phyloP scores from a whole-genome alignment of 345 rosid species.

The Eucalyptus regnans region DNA sequence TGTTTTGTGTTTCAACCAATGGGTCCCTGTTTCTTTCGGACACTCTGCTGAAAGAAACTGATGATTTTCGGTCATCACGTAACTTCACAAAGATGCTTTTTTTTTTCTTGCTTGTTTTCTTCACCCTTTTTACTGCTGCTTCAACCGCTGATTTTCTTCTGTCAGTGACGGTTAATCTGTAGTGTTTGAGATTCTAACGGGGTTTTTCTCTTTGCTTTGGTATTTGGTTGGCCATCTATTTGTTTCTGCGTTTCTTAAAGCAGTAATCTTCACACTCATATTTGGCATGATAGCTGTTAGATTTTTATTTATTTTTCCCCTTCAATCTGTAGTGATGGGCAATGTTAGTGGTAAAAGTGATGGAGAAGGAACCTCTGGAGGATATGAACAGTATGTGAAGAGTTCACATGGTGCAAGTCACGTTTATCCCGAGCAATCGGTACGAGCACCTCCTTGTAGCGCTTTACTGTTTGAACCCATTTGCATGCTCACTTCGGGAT shows the following conservation, averaged over 20 bases:
- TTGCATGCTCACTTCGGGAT: neutral
- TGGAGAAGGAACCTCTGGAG: slow-evolving; percentile 29
- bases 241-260: neutral
- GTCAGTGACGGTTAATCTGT: neutral
- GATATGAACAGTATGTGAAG: slow-evolving; percentile 1
- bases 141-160: neutral
- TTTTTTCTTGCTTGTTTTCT: neutral
- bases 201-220: neutral
- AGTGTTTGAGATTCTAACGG: neutral
- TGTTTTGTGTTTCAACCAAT: neutral
- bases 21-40: neutral
- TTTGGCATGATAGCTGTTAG: neutral
- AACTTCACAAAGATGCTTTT: neutral
- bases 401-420: neutral
- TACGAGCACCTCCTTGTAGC: neutral
- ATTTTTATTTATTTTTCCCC: neutral
- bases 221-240: neutral
- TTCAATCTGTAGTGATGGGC: slow-evolving; percentile 39
- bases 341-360: slow-evolving; percentile 44
- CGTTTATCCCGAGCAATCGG: neutral
- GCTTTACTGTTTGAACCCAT: neutral
- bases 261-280: neutral
- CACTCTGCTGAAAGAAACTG: neutral
- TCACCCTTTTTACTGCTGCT: neutral
- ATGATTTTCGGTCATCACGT: neutral